A percentile compares a stretch with the other conserved stretches of the same genome.
Evolutionary conservation across 805 yeast species (phyloP).

Genomic region (Zygotorulaspora florentina): DNA sequence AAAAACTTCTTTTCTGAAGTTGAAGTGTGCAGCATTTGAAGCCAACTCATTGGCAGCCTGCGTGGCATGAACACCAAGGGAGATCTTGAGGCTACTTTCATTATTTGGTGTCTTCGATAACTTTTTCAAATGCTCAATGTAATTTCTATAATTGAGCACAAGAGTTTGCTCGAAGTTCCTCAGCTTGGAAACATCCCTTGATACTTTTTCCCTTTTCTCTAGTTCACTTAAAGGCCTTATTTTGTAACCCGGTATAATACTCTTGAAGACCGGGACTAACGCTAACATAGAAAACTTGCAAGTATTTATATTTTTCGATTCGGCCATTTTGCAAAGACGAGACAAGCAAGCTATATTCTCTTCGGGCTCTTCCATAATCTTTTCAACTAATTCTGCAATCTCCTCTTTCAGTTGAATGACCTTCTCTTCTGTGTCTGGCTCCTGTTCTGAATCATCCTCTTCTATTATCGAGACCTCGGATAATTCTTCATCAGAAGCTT

Average conservation of each 20-base stretch:
- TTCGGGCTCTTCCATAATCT: slow-evolving; percentile 82
- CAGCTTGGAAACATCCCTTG: slow-evolving; percentile 73
- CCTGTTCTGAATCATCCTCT: slow-evolving; percentile 34
- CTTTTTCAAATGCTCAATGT: slow-evolving; percentile 51
- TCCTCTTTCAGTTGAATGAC: slow-evolving; percentile 69
- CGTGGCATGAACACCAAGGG: slow-evolving; percentile 54
- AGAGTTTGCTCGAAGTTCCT: slow-evolving; percentile 79
- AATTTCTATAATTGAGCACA: slow-evolving; percentile 63
- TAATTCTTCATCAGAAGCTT: slow-evolving; percentile 15
- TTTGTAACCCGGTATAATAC: slow-evolving; percentile 81
- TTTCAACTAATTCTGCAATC: slow-evolving; percentile 75
- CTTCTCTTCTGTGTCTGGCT: slow-evolving; percentile 50
- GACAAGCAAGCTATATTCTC: slow-evolving; percentile 64
- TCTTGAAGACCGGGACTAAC: slow-evolving; percentile 76
- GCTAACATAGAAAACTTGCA: slow-evolving; percentile 72
- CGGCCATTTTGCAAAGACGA: slow-evolving; percentile 65
- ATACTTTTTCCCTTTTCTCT: slow-evolving; percentile 76
- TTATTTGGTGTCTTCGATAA: slow-evolving; percentile 39
- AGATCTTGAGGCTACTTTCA: slow-evolving; percentile 29
- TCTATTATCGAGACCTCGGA: slow-evolving; percentile 20
- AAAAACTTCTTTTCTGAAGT: slow-evolving; percentile 72
- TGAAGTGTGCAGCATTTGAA: slow-evolving; percentile 68
- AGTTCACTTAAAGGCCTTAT: slow-evolving; percentile 78
- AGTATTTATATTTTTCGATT: slow-evolving; percentile 60
- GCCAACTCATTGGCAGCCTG: slow-evolving; percentile 78